Conservation (phyloP, 2,329 filamentous ascomycete genomes). For the Aspergillaceae sp. region DNA sequence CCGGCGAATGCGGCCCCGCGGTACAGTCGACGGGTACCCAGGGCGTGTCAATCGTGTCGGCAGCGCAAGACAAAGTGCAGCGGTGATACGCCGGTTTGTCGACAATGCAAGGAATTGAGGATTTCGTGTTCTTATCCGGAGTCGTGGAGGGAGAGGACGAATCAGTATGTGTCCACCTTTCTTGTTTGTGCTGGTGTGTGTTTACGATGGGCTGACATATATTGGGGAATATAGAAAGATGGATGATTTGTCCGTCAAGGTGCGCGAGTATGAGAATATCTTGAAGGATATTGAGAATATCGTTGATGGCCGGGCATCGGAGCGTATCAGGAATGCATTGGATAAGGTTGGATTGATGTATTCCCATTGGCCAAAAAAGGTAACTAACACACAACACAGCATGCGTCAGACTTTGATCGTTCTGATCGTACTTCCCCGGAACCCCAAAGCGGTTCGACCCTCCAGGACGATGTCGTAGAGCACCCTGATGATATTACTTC, state of each 20-base stretch:
- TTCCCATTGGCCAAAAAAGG: too few species aligned
- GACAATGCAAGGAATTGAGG: slow-evolving; percentile 32
- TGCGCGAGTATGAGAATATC: slow-evolving; percentile 31
- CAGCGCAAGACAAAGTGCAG: slow-evolving; percentile 38
- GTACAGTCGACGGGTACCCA: slow-evolving; percentile 22
- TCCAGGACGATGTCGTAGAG: slow-evolving; percentile 19
- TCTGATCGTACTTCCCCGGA: neutral
- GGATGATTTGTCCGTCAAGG: slow-evolving; percentile 24
- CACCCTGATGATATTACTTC: slow-evolving; percentile 17
- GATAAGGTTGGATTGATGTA: slow-evolving; percentile 24
- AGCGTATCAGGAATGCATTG: slow-evolving; percentile 28
- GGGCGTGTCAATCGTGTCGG: slow-evolving; percentile 36
- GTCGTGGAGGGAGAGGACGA: slow-evolving; percentile 30
- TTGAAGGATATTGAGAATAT: slow-evolving; percentile 27
- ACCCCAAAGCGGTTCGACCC: slow-evolving; percentile 3
- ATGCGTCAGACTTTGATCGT: slow-evolving; percentile 16
- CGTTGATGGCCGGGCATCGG: slow-evolving; percentile 26
- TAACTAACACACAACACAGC: slow-evolving; percentile 6
- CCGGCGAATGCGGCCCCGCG: slow-evolving; percentile 8
- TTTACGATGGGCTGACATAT: neutral
- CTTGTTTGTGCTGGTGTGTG: slow-evolving; percentile 1
- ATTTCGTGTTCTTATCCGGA: slow-evolving; percentile 32
- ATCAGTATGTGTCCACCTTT: slow-evolving; percentile 21
- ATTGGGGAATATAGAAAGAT: slow-evolving; percentile 19
- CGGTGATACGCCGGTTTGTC: slow-evolving; percentile 33